phyloP scores from a whole-genome alignment of 23 red algal genomes.

The Gracilaria caudata region DNA sequence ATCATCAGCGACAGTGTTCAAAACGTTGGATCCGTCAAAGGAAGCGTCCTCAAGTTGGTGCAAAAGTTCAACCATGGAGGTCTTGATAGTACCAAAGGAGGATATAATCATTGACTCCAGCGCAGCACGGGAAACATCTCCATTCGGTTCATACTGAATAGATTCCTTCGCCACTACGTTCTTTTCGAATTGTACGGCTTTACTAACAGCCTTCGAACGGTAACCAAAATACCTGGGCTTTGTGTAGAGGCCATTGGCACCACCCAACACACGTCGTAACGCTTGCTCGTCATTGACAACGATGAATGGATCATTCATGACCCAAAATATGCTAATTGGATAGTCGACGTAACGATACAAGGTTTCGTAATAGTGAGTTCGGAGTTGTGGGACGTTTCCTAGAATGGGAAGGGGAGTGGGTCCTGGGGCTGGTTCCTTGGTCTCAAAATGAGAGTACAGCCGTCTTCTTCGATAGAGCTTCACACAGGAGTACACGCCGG shows the following conservation, averaged over 20 bases:
- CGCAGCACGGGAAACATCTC: constrained; percentile 74
- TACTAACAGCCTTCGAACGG: constrained; percentile 77
- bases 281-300: constrained; percentile 77
- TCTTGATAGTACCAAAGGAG: constrained; percentile 48
- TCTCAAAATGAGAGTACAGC: background rate
- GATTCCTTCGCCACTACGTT: constrained; percentile 37
- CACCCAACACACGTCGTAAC: constrained; percentile 77
- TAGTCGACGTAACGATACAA: constrained; percentile 80
- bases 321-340: constrained; percentile 79
- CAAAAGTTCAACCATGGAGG: constrained; percentile 39
- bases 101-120: constrained; percentile 64
- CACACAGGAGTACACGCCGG: constrained; percentile 5
- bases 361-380: constrained; percentile 69
- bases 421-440: constrained; percentile 56
- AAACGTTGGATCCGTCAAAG: background rate
- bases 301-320: constrained; percentile 84
- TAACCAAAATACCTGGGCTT: constrained; percentile 99
- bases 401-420: constrained; percentile 77
- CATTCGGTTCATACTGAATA: constrained; percentile 36
- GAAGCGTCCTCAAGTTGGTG: background rate
- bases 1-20: background rate
- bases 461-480: constrained; percentile 5
- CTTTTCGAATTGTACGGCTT: constrained; percentile 61
- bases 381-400: constrained; percentile 71
- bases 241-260: constrained; percentile 71